Conservation (phyloP, 495 filamentous ascomycete genomes). For the Penicillium desertorum region DNA sequence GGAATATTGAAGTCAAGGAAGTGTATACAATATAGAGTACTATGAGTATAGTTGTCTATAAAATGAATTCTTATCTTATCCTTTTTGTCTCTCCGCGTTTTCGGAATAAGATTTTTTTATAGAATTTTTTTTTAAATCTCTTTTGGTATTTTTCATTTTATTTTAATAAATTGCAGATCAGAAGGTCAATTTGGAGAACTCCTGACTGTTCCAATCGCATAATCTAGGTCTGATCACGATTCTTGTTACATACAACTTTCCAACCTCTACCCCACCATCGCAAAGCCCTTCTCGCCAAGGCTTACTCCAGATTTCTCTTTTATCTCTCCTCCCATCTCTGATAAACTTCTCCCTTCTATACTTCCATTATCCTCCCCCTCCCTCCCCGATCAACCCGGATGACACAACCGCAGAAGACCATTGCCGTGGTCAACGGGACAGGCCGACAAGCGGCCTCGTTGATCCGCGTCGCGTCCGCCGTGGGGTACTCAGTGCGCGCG, state of each 20-base stretch:
- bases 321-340: slow-evolving; percentile 9
- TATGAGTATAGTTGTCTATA: no score
- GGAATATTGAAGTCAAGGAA: no score
- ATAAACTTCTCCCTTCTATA: slow-evolving; percentile 7
- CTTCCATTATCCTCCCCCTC: not conserved
- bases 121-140: slow-evolving; percentile 4
- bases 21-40: no score
- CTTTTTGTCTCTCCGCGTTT: slow-evolving; percentile 7
- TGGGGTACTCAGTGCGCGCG: slow-evolving; percentile 86
- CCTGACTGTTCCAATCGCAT: slow-evolving; percentile 33
- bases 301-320: slow-evolving; percentile 31
- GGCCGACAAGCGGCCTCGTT: slow-evolving; percentile 92
- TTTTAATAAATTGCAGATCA: slow-evolving; percentile 14
- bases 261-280: slow-evolving; percentile 30
- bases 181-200: slow-evolving; percentile 19
- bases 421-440: slow-evolving; percentile 89
- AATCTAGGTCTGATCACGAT: slow-evolving; percentile 28
- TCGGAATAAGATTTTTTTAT: slow-evolving; percentile 2
- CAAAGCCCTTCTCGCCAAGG: slow-evolving; percentile 33
- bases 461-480: slow-evolving; percentile 85
- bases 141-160: slow-evolving; percentile 4
- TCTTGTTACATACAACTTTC: slow-evolving; percentile 32
- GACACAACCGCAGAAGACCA: slow-evolving; percentile 64
- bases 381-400: slow-evolving; percentile 31
- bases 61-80: slow-evolving; percentile 5